These are phyloP conservation scores for Didymella keratinophila DNA, from an alignment of 2,329 filamentous ascomycete species.

Conservation along the genomic window DNA sequence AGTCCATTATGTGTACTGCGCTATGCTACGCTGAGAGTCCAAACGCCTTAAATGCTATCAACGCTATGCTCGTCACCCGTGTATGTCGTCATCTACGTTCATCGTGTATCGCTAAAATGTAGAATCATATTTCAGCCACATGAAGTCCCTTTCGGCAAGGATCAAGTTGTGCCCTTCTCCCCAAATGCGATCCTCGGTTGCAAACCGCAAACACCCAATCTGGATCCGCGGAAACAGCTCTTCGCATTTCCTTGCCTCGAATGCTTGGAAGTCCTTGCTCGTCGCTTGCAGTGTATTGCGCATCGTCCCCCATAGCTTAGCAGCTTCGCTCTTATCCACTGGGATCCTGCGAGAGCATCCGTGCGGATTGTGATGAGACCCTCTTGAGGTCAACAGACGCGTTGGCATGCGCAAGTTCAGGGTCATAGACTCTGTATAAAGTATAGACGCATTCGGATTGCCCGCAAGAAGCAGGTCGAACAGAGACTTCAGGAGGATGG, in stretches of 20 bases:
- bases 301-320: conserved; percentile 35
- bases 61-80: neutral
- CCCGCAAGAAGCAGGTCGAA: conserved; percentile 35
- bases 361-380: conserved; percentile 25
- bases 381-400: conserved; percentile 23
- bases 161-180: conserved; percentile 43
- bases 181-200: conserved; percentile 38
- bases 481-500: conserved; percentile 40
- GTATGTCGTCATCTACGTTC: neutral
- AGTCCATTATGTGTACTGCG: conserved; percentile 1
- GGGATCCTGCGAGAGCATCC: conserved; percentile 28
- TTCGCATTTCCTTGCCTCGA: conserved; percentile 34
- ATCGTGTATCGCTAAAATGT: neutral
- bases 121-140: conserved; percentile 37
- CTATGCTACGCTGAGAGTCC: conserved; percentile 9
- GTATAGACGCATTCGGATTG: conserved; percentile 29
- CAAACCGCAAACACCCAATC: conserved; percentile 38
- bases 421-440: conserved; percentile 40
- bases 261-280: conserved; percentile 37
- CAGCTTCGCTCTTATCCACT: conserved; percentile 31
- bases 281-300: conserved; percentile 38
- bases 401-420: conserved; percentile 42
- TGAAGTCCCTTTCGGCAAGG: conserved; percentile 41
- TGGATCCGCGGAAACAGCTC: conserved; percentile 40
- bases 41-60: conserved; percentile 15